These are phyloP conservation scores for Chlamydomonas reinhardtii DNA, from an alignment of 163 green algal genomes.

Conservation along the genomic window DNA sequence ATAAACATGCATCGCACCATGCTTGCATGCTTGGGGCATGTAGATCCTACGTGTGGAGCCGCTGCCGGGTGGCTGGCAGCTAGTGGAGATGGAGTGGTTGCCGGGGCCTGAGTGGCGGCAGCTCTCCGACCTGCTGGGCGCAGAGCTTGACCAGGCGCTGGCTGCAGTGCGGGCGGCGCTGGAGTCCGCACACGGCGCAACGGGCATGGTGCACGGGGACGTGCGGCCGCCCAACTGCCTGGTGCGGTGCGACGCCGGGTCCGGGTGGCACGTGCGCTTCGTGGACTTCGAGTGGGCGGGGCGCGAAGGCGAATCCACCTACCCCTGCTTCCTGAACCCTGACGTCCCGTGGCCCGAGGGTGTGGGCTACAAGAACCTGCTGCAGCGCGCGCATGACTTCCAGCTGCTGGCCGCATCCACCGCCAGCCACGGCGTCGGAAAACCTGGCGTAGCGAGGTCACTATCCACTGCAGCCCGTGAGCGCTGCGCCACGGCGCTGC, in stretches of 20 bases:
- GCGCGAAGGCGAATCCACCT: background rate
- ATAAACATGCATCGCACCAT: no score
- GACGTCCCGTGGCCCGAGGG: slow-evolving; percentile 20
- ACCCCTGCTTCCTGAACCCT: slow-evolving; percentile 17
- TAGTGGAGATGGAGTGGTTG: slow-evolving; percentile 12
- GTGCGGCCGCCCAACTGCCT: slow-evolving; percentile 15
- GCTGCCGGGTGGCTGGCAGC: background rate
- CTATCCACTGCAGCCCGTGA: no score
- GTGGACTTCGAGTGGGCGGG: slow-evolving; percentile 35
- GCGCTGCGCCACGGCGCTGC: no score
- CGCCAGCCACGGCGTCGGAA: no score
- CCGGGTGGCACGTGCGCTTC: slow-evolving; percentile 20
- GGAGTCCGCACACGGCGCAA: background rate
- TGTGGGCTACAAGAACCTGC: background rate
- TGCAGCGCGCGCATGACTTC: background rate
- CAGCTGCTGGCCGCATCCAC: background rate
- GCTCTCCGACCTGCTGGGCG: background rate
- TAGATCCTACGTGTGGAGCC: background rate
- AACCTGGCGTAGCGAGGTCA: no score
- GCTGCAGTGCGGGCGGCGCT: background rate
- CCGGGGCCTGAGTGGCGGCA: background rate
- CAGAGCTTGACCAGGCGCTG: background rate
- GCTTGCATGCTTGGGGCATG: no score
- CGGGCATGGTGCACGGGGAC: slow-evolving; percentile 17
- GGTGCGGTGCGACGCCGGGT: background rate